Evolutionary conservation across 306 rosid genomes (phyloP), one percentile per base, ranked within the genome.

Genomic region (Canavalia gladiata): DNA sequence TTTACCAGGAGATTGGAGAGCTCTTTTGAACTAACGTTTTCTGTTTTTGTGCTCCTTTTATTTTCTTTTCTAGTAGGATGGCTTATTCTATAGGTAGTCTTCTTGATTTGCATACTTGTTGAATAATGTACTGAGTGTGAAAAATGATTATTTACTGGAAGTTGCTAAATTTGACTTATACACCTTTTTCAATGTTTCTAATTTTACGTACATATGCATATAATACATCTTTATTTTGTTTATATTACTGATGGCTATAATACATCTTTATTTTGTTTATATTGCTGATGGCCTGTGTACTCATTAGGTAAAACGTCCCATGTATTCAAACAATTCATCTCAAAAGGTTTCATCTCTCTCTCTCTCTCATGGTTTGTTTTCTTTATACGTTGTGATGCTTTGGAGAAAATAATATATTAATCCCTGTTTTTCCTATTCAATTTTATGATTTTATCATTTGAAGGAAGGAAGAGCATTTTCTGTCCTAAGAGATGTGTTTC

Each of bases 401-500:
- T 54, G 74, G 74, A 59, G 43, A 59, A n/a, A 28, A 54, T 82
- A 28, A 43, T 59, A 51, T 76, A n/a, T 13, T 7, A 11, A 25
- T 29, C 25, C 79, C 45, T 69, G 49, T 42, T 33, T 52, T 69
- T 42, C 28, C 52, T 70, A 67, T 47, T 52, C 49, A 75, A 49
- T 57, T 72, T 57, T 74, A 34, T 60, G 41, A 25, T 35, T 62
- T 68, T 70, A n/a, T 59, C 54, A 28, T 75, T 68, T 85, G 66
- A 75, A 92, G 98, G 97, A 87, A 76, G 82, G 90, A 68, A 81
- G 89, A 80, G 95, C 89, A 33, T 72, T 82, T 60, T 56, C 80
- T 8, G 70, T 88, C 81, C 92, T 95, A 70, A 90, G 87, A 72
- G 92, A 93, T 72, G 88, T 88, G 47, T 90, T 95, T 88, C 87